These are phyloP conservation scores for Candida wancherniae DNA, from an alignment of 805 yeast species.

Conservation along the genomic window DNA sequence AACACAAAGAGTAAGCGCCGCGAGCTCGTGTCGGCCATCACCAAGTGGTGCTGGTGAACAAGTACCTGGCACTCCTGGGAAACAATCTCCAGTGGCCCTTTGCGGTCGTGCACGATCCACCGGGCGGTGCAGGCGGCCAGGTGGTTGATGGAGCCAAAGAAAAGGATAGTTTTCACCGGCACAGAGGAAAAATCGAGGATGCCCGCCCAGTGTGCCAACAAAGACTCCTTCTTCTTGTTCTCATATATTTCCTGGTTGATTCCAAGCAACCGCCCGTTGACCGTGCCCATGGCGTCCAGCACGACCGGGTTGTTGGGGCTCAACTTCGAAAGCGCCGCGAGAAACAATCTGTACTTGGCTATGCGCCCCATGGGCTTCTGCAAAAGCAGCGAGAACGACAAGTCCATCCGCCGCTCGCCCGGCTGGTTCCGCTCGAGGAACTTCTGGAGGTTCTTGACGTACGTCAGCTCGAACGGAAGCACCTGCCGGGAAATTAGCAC, in stretches of 20 bases:
- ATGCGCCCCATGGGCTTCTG: conserved; percentile 14
- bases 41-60: conserved; percentile 7
- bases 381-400: conserved; percentile 13
- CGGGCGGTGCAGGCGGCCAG: conserved; percentile 2
- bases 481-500: conserved; percentile 4
- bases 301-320: conserved; percentile 1
- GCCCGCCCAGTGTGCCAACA: conserved; percentile 5
- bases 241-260: conserved; percentile 8
- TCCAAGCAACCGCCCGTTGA: conserved; percentile 4
- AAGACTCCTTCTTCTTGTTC: conserved; percentile 5
- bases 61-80: conserved; percentile 4
- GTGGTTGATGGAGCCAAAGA: conserved; percentile 6
- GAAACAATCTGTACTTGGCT: conserved; percentile 13
- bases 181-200: conserved; percentile 4
- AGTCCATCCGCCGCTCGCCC: conserved; percentile 10
- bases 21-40: conserved; percentile 2
- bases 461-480: conserved; percentile 10
- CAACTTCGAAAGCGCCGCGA: conserved; percentile 6
- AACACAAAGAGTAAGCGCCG: conserved; percentile 6
- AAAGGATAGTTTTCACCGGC: conserved; percentile 1
- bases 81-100: conserved; percentile 3
- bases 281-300: conserved; percentile 3
- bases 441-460: conserved; percentile 9
- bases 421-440: conserved; percentile 14
- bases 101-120: conserved; percentile 6